Conservation (phyloP, 805 yeast genomes). For the Hanseniaspora hatyaiensis region DNA sequence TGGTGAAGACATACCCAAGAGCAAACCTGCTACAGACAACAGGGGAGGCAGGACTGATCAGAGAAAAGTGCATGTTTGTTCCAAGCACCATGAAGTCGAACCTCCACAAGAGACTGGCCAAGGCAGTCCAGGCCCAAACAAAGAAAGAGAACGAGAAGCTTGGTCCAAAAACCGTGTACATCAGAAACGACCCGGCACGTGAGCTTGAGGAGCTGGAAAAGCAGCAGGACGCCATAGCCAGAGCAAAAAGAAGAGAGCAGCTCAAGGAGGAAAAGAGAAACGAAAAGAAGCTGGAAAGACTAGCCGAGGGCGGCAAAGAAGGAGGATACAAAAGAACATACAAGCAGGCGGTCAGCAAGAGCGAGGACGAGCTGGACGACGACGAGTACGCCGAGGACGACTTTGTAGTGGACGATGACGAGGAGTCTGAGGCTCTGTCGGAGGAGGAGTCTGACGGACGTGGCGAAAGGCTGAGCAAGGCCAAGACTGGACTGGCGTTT, state of each 20-base stretch:
- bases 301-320: conserved; percentile 29
- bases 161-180: conserved; percentile 33
- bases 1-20: conserved; percentile 59
- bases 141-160: conserved; percentile 26
- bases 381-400: conserved; percentile 31
- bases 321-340: conserved; percentile 19
- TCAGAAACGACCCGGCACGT: conserved; percentile 53
- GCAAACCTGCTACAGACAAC: conserved; percentile 53
- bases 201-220: conserved; percentile 58
- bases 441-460: conserved; percentile 40
- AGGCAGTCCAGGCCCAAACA: conserved; percentile 40
- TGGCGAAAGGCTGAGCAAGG: conserved; percentile 25
- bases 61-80: conserved; percentile 57
- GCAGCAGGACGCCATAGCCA: conserved; percentile 50
- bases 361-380: conserved; percentile 20
- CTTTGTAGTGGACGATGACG: conserved; percentile 25
- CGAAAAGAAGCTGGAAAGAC: conserved; percentile 42
- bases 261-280: conserved; percentile 43
- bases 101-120: conserved; percentile 69
- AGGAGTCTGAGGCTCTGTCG: conserved; percentile 30
- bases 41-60: conserved; percentile 47
- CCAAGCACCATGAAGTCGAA: conserved; percentile 85
- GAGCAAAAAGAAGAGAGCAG: conserved; percentile 54
- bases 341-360: conserved; percentile 5
- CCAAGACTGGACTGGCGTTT: conserved; percentile 21